Evolutionary conservation across 495 filamentous ascomycete genomes (phyloP), one percentile per base, ranked within the genome.

Genomic region (Clavariopsis aquatica): DNA sequence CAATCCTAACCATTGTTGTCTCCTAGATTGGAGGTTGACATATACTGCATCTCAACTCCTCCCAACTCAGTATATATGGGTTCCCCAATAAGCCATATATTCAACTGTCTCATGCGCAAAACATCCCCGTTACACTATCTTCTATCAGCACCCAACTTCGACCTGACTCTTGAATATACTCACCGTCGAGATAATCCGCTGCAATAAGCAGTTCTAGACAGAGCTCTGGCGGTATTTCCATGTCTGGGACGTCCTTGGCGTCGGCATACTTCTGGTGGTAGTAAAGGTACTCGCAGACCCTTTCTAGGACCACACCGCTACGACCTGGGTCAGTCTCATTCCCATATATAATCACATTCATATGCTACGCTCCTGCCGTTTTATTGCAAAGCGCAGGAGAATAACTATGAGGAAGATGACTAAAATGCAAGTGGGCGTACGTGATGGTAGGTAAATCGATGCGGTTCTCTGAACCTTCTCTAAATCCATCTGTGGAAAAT

Each of bases 121-220:
- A 6, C 31, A 5, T 34, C 31, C 6, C 31, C 31, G 31, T 34
- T 34, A 34, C 31, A 34, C 31, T 34, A 12, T 34, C 31, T 12
- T 6, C 31, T 6, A 12, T 34, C 31, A 34, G 31, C 31, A 12
- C 12, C 31, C 5, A 34, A 34, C 31, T 34, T 34, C 31, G 31
- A n/a, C n/a, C n/a, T n/a, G n/a, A n/a, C n/a, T n/a, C n/a, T 34
- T 34, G 12, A 6, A 12, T 34, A 12, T 34, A 43, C 38, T 17
- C 13, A 43, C 38, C 38, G n/a, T 58, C 55, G 77, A 89, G 65
- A 79, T 85, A 93, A 79, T 97, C 88, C 46, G 90, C 86, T 26
- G 89, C 87, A 81, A 92, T 89, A 71, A 96, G 76, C 69, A 96
- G 75, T 74, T 96, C 86, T 71, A 97, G 72, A 69, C 87, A 88